Conservation (phyloP, 805 yeast genomes). For the Starmerella potacharoeniae region DNA sequence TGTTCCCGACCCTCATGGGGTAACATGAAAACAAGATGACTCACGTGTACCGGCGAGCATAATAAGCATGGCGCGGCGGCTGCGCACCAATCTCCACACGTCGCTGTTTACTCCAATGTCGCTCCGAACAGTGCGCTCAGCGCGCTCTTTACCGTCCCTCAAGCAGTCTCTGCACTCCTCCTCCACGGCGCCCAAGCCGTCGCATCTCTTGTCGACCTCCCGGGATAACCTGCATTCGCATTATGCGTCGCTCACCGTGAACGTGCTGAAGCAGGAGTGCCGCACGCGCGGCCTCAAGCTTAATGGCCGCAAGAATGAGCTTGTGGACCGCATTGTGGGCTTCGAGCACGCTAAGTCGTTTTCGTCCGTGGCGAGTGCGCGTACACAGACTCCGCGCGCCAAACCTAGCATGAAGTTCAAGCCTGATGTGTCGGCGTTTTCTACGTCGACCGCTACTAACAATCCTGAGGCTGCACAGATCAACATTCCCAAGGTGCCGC, state of each 20-base stretch:
- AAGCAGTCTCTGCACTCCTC: conserved; percentile 23
- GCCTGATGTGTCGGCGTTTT: conserved; percentile 2
- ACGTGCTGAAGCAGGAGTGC: conserved; percentile 48
- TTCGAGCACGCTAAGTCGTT: conserved; percentile 21
- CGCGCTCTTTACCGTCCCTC: conserved; percentile 22
- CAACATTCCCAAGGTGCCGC: conserved; percentile 2
- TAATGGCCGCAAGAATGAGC: conserved; percentile 50
- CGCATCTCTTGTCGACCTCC: conserved; percentile 23
- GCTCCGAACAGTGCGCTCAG: conserved; percentile 19
- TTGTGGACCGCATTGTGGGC: conserved; percentile 33
- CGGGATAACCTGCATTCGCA: conserved; percentile 19
- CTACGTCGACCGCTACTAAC: conserved; percentile 11
- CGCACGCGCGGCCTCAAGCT: conserved; percentile 48
- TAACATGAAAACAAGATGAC: not conserved
- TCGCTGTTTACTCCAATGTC: conserved; percentile 3
- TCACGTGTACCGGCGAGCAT: not conserved
- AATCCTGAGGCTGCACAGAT: not conserved
- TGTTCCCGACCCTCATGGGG: not conserved
- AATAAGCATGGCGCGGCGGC: not conserved
- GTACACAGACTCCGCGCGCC: not conserved
- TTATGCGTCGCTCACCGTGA: conserved; percentile 37
- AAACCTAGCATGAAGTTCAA: not conserved
- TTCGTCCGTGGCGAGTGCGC: conserved; percentile 4
- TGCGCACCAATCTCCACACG: not conserved
- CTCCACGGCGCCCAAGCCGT: conserved; percentile 27